Percentiles rank a stretch among this genome's conserved stretches.
Evolutionary conservation across 1,284 basidiomycete species (phyloP).

Genomic region (Ustanciosporium gigantosporum): DNA sequence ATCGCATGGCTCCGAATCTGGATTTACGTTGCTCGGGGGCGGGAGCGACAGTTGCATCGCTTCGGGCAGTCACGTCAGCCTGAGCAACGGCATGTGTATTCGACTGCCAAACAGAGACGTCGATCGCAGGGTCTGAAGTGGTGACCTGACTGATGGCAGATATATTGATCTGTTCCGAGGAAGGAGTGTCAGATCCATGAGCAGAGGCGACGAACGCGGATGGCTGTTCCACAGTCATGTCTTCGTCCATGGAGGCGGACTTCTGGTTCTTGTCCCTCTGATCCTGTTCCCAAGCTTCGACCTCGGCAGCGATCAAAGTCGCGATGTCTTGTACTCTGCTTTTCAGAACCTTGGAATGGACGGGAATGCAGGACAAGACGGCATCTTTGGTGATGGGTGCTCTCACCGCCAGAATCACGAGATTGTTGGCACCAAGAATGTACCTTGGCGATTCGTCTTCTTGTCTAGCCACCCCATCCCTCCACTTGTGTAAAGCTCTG

Average conservation of each 20-base stretch:
- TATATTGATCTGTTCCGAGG: not conserved
- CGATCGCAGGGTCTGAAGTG: slow-evolving; percentile 1
- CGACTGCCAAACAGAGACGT: slow-evolving; percentile 11
- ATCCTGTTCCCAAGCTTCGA: slow-evolving; percentile 30
- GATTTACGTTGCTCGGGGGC: not conserved
- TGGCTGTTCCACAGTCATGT: slow-evolving; percentile 22
- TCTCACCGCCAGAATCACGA: slow-evolving; percentile 49
- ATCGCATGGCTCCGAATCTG: slow-evolving; percentile 14
- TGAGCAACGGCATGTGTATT: no score
- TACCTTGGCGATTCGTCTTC: slow-evolving; percentile 81
- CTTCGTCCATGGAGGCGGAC: not conserved
- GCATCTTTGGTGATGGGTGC: slow-evolving; percentile 40
- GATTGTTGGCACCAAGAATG: slow-evolving; percentile 32
- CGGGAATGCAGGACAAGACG: slow-evolving; percentile 33
- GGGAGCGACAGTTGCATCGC: no score
- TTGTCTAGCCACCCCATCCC: slow-evolving; percentile 77
- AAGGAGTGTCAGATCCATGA: not conserved
- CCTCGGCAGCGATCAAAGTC: slow-evolving; percentile 30
- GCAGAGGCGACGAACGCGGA: not conserved
- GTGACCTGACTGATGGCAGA: slow-evolving; percentile 20
- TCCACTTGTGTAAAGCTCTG: slow-evolving; percentile 78
- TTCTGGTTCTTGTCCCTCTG: slow-evolving; percentile 5
- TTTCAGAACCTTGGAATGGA: slow-evolving; percentile 28
- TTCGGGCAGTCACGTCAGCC: not conserved
- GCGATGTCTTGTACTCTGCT: slow-evolving; percentile 43